phyloP scores from a whole-genome alignment of 1,284 basidiomycete species.

The Cutaneotrichosporon curvatum region DNA sequence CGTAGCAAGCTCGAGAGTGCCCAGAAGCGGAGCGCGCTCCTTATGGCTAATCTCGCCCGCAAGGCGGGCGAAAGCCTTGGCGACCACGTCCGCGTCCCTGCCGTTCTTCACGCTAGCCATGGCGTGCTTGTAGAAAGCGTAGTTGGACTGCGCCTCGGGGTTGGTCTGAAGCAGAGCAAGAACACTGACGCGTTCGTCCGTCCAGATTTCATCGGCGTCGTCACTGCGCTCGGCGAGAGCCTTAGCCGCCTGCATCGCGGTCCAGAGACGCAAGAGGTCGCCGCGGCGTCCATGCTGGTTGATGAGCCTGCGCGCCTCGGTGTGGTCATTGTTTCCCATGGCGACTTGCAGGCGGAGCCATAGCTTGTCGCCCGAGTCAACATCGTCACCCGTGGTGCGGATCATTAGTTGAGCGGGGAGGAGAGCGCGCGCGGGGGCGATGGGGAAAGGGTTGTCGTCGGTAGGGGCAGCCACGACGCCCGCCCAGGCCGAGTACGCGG shows the following conservation, averaged over 20 bases:
- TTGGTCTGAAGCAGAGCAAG: constrained; percentile 13
- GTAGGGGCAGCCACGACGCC: constrained; percentile 1
- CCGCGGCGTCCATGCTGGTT: constrained; percentile 21
- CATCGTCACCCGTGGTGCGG: constrained; percentile 16
- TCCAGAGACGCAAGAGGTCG: constrained; percentile 26
- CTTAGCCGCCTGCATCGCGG: constrained; percentile 24
- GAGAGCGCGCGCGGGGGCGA: constrained; percentile 15
- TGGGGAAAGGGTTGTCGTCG: constrained; percentile 15
- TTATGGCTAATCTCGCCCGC: constrained; percentile 19
- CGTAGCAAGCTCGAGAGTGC: constrained; percentile 21
- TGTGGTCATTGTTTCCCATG: constrained; percentile 20
- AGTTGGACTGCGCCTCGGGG: constrained; percentile 33
- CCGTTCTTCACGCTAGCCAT: constrained; percentile 5
- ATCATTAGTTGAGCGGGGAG: constrained; percentile 25
- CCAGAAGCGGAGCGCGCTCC: constrained; percentile 32
- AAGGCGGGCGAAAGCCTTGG: constrained; percentile 14
- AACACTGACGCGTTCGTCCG: constrained; percentile 25
- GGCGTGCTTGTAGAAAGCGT: constrained; percentile 33
- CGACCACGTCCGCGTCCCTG: background rate
- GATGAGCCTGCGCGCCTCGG: constrained; percentile 18
- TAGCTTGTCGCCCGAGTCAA: constrained; percentile 25
- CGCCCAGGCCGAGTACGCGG: constrained; percentile 25
- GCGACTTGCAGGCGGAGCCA: constrained; percentile 38
- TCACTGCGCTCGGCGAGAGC: constrained; percentile 14
- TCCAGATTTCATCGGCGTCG: constrained; percentile 13